Conservation (phyloP, 78 protist genomes). For the Salpingoeca rosetta region DNA sequence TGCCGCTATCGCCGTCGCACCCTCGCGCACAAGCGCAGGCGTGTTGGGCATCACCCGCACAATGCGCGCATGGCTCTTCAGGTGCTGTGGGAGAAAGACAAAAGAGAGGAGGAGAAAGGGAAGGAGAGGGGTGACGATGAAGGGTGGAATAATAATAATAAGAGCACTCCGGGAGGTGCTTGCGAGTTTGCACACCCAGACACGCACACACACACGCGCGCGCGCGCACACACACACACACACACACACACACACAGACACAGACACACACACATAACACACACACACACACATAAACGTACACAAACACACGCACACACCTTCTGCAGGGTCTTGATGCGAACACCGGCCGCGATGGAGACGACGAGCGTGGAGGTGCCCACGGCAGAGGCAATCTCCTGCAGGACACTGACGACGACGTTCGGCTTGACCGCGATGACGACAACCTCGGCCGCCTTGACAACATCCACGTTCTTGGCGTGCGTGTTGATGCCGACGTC, state of each 20-base stretch:
- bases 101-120: neutral
- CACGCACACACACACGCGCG: neutral
- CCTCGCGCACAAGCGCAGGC: slow-evolving; percentile 25
- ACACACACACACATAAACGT: too few relatives aligned
- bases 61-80: neutral
- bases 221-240: too few relatives aligned
- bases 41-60: slow-evolving; percentile 64
- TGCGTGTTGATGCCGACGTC: neutral
- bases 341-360: slow-evolving; percentile 48
- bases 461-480: neutral
- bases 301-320: too few relatives aligned
- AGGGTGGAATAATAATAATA: neutral
- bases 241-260: too few relatives aligned
- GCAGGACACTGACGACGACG: neutral
- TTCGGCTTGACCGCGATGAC: slow-evolving; percentile 41
- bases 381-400: neutral
- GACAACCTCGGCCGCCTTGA: neutral
- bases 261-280: too few relatives aligned
- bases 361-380: slow-evolving; percentile 20
- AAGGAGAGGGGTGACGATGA: neutral
- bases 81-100: neutral
- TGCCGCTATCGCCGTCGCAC: slow-evolving; percentile 8
- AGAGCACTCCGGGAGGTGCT: neutral
- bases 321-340: too few relatives aligned
- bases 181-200: neutral